Percentiles rank a stretch among this genome's conserved stretches.
phyloP scores from a whole-genome alignment of 2,329 filamentous ascomycete genomes.

The Hyphodiscus sp. region DNA sequence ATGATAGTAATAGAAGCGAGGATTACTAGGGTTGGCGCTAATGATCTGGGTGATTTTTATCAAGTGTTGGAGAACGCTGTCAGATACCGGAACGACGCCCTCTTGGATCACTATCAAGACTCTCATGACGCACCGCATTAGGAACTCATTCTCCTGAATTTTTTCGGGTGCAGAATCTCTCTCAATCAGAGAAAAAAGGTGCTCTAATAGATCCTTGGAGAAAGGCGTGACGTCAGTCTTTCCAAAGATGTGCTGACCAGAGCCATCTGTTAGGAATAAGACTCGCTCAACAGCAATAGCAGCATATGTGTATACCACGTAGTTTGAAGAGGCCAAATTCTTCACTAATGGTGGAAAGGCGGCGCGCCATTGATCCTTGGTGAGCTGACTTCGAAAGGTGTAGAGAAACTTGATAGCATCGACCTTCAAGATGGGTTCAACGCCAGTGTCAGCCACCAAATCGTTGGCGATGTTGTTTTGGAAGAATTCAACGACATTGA shows the following conservation, averaged over 20 bases:
- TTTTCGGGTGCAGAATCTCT: conserved; percentile 80
- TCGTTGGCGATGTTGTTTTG: conserved; percentile 88
- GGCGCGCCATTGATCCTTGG: conserved; percentile 83
- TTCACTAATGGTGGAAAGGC: conserved; percentile 87
- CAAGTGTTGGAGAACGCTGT: conserved; percentile 75
- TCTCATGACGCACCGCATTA: conserved; percentile 98
- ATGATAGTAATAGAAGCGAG: conserved; percentile 96
- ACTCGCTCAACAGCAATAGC: conserved; percentile 94
- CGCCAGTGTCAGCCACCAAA: conserved; percentile 60
- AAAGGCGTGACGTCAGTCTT: conserved; percentile 72
- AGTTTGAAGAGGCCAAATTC: conserved; percentile 83
- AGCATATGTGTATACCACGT: conserved; percentile 96
- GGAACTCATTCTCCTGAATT: conserved; percentile 96
- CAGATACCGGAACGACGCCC: conserved; percentile 64
- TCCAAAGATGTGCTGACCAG: conserved; percentile 71
- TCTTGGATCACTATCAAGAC: conserved; percentile 92
- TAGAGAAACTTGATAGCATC: conserved; percentile 98
- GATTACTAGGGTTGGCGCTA: conserved; percentile 92
- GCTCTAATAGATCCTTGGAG: conserved; percentile 78
- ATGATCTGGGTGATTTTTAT: conserved; percentile 88
- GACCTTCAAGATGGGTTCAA: conserved; percentile 85
- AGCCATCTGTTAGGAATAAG: conserved; percentile 72
- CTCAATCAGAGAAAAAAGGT: conserved; percentile 87
- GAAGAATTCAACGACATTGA: conserved; percentile 93
- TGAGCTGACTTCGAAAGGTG: conserved; percentile 91